These are phyloP conservation scores for Cyclotella kingstonii DNA, from an alignment of 108 stramenopile species.

Conservation along the genomic window DNA sequence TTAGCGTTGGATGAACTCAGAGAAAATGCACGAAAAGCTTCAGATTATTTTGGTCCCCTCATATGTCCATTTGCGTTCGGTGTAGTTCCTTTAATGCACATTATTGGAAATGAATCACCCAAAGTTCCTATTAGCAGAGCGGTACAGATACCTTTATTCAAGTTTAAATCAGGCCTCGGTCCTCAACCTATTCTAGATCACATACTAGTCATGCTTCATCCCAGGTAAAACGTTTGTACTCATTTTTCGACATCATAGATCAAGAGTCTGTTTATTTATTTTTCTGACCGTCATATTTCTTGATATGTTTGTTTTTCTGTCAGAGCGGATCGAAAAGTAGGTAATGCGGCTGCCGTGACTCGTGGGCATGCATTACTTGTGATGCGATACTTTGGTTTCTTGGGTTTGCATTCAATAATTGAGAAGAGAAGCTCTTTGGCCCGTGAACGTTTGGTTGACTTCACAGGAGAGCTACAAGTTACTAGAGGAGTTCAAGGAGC, in stretches of 20 bases:
- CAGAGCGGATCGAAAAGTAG: constrained; percentile 48
- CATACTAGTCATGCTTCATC: constrained; percentile 83
- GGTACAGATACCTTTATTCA: constrained; percentile 84
- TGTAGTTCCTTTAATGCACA: constrained; percentile 79
- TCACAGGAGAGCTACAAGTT: constrained; percentile 75
- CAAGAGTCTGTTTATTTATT: neutral
- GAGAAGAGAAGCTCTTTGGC: constrained; percentile 69
- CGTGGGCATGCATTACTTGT: constrained; percentile 83
- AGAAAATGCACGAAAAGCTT: constrained; percentile 58
- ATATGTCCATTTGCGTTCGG: constrained; percentile 87
- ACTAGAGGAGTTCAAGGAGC: constrained; percentile 30
- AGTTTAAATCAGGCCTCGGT: constrained; percentile 66
- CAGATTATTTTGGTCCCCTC: constrained; percentile 57
- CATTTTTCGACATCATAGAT: neutral
- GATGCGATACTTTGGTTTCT: constrained; percentile 87
- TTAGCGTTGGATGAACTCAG: constrained; percentile 62
- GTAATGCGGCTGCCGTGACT: constrained; percentile 71
- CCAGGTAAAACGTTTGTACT: constrained; percentile 43
- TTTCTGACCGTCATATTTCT: neutral
- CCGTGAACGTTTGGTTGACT: constrained; percentile 79
- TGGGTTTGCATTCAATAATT: constrained; percentile 78
- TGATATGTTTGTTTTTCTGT: neutral
- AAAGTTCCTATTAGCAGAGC: constrained; percentile 69
- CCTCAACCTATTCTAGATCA: constrained; percentile 78
- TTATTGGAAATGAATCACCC: constrained; percentile 73